A percentile compares a stretch with the other conserved stretches of the same genome.
Evolutionary conservation across 2,329 filamentous ascomycete species (phyloP).

Genomic region (Aspergillus sp.): DNA sequence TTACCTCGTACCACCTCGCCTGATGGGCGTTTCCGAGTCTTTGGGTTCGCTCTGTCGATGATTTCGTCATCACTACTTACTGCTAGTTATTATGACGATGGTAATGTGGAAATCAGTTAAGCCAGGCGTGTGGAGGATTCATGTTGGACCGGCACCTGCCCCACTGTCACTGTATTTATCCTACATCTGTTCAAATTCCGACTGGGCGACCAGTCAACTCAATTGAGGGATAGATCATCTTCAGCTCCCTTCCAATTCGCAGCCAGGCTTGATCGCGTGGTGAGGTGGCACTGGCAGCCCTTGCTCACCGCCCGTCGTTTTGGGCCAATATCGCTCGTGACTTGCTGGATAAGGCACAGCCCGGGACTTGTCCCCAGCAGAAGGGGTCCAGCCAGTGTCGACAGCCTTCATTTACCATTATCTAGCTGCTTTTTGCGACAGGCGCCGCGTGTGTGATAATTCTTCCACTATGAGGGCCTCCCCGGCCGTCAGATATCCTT

Average conservation of each 20-base stretch:
- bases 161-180: no score
- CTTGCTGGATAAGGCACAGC: background rate
- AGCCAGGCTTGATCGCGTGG: slow-evolving; percentile 8
- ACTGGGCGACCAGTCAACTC: background rate
- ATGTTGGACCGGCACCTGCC: no score
- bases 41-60: background rate
- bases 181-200: background rate
- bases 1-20: background rate
- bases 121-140: no score
- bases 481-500: slow-evolving; percentile 47
- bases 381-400: background rate
- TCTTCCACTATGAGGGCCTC: slow-evolving; percentile 54
- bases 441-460: background rate
- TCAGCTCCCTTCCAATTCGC: background rate
- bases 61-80: slow-evolving; percentile 21
- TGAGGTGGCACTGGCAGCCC: slow-evolving; percentile 15
- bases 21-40: background rate
- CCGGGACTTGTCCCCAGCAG: background rate
- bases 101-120: background rate
- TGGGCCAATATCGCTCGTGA: background rate
- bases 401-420: slow-evolving; percentile 3
- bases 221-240: background rate
- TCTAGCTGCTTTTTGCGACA: background rate
- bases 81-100: background rate
- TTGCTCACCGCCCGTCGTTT: slow-evolving; percentile 20